Percentiles rank a stretch among this genome's conserved stretches.
Conservation (phyloP, 2,329 filamentous ascomycete species). For the Zasmidium angulare region DNA sequence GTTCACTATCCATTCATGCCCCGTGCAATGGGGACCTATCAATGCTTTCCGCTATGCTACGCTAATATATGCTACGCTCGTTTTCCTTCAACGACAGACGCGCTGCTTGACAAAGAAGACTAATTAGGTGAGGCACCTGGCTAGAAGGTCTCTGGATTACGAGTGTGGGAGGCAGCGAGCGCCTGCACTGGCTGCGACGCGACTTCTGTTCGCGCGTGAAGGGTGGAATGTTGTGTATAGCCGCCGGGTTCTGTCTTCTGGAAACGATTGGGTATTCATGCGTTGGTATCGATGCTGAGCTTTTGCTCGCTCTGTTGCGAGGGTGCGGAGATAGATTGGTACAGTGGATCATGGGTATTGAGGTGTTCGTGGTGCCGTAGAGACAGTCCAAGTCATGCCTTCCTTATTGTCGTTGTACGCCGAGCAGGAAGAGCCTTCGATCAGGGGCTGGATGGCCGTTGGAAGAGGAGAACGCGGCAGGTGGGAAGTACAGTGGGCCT, state of each 20-base stretch:
- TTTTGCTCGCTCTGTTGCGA: background rate
- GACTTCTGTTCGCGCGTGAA: background rate
- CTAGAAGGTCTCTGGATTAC: background rate
- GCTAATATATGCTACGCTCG: background rate
- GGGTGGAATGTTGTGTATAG: background rate
- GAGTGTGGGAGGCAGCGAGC: background rate
- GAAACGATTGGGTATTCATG: background rate
- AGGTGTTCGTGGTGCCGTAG: background rate
- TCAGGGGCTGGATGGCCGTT: constrained; percentile 20
- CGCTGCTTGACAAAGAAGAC: background rate
- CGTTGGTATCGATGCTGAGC: background rate
- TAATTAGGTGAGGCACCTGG: too few relatives aligned
- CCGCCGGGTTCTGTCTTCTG: background rate
- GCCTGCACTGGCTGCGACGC: background rate
- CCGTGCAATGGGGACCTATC: background rate
- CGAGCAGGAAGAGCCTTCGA: constrained; percentile 20
- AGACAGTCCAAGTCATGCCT: background rate
- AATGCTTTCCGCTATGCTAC: background rate
- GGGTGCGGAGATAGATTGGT: background rate
- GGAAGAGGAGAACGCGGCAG: constrained; percentile 19
- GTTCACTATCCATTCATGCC: background rate
- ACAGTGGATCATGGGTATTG: background rate
- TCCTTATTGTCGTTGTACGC: constrained; percentile 6
- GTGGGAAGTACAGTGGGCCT: constrained; percentile 30
- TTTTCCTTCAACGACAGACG: background rate